Conservation (phyloP, 495 filamentous ascomycete species). For the Aspergillus olivimuriae region DNA sequence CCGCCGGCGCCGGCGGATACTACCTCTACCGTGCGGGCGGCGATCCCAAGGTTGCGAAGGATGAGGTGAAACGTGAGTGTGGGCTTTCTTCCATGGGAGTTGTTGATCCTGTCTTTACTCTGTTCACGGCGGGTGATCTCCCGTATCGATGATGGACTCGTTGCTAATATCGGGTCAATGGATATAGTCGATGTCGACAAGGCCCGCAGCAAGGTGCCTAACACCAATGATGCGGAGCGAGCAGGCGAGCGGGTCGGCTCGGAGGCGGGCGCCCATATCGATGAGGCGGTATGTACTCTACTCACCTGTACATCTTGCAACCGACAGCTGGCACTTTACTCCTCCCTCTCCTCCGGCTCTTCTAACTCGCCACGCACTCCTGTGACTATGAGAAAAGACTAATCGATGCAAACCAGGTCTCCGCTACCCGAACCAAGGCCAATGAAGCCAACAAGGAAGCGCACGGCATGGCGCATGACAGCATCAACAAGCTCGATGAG, state of each 20-base stretch:
- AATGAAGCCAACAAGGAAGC: constrained; percentile 50
- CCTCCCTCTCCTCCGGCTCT: not conserved
- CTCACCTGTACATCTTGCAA: too few species aligned
- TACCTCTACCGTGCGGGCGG: constrained; percentile 84
- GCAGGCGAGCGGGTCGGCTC: constrained; percentile 42
- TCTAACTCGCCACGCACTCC: not conserved
- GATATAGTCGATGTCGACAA: constrained; percentile 50
- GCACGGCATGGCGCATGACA: constrained; percentile 50
- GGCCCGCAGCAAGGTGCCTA: constrained; percentile 49
- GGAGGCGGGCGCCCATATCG: constrained; percentile 48
- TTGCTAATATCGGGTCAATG: not conserved
- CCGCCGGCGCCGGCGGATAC: too few species aligned
- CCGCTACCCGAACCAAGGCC: constrained; percentile 53
- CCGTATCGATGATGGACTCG: not conserved
- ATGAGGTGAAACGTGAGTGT: constrained; percentile 80
- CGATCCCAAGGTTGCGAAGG: constrained; percentile 70
- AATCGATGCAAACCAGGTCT: constrained; percentile 41
- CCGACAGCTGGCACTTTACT: too few species aligned
- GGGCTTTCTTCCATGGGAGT: constrained; percentile 25
- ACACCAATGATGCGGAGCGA: constrained; percentile 47
- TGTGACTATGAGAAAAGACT: not conserved
- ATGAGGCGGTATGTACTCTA: constrained; percentile 44
- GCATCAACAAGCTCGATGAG: constrained; percentile 65
- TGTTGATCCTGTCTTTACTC: constrained; percentile 1
- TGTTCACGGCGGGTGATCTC: not conserved